These are phyloP conservation scores for Aspergillus pseudoviridinutans DNA, from an alignment of 2,329 filamentous ascomycete species.

Conservation along the genomic window DNA sequence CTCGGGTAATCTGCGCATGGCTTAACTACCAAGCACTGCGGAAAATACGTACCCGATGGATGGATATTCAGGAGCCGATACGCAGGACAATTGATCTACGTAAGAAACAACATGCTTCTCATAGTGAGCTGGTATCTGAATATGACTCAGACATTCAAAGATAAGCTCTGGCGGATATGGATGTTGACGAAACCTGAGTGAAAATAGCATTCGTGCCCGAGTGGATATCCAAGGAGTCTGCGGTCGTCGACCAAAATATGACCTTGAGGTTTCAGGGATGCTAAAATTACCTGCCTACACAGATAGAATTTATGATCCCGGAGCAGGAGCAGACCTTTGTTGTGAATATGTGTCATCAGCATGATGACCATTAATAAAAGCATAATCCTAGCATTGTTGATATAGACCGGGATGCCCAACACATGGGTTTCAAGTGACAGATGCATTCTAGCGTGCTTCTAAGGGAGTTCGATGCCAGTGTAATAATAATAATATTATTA, in stretches of 20 bases:
- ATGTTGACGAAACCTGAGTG: not conserved
- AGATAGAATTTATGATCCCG: not conserved
- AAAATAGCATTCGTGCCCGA: not conserved
- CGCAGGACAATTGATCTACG: not conserved
- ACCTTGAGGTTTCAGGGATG: not conserved
- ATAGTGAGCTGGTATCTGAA: not conserved
- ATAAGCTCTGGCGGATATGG: not conserved
- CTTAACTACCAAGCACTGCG: not conserved
- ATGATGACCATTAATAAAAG: not conserved
- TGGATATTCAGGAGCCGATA: not conserved
- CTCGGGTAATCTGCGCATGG: not conserved
- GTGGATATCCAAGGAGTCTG: not conserved
- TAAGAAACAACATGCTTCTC: not conserved
- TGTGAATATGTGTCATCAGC: not conserved
- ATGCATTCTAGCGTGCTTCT: slow-evolving; percentile 21
- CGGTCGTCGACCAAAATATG: not conserved
- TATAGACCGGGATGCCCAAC: not conserved
- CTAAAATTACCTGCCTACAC: not conserved
- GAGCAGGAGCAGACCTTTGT: not conserved
- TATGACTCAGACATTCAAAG: not conserved
- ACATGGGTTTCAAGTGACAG: not conserved
- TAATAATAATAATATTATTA: not conserved
- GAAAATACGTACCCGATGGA: not conserved
- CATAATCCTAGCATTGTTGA: not conserved
- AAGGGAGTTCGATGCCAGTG: slow-evolving; percentile 14